Evolutionary conservation across 495 filamentous ascomycete species (phyloP).

Genomic region (Saxophila tyrrhenica): DNA sequence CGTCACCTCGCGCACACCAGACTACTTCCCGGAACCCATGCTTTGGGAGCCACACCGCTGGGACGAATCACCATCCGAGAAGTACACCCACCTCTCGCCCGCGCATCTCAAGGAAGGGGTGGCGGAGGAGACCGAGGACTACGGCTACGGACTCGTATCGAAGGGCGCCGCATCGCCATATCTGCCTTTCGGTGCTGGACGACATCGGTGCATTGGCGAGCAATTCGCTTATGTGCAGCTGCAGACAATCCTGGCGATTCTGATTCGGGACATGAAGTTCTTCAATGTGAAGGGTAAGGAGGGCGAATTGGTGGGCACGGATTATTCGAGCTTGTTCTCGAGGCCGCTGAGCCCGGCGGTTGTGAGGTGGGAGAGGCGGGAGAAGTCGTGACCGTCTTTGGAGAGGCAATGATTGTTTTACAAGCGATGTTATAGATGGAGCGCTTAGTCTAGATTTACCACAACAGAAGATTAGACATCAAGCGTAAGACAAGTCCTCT

Average conservation of each 20-base stretch:
- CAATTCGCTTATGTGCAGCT: slow-evolving; percentile 94
- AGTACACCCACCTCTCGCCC: slow-evolving; percentile 11
- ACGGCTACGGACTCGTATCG: slow-evolving; percentile 84
- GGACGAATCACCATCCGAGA: slow-evolving; percentile 43
- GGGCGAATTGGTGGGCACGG: slow-evolving; percentile 56
- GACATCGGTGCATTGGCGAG: slow-evolving; percentile 93
- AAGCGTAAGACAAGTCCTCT: too few relatives aligned
- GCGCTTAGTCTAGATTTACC: too few relatives aligned
- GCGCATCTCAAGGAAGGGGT: slow-evolving; percentile 33
- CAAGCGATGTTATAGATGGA: too few relatives aligned
- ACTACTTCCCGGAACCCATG: slow-evolving; percentile 71
- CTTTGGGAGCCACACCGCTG: slow-evolving; percentile 84
- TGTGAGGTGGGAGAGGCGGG: slow-evolving; percentile 23
- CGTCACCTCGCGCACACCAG: slow-evolving; percentile 53
- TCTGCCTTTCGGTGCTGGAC: slow-evolving; percentile 85
- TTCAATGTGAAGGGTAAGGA: slow-evolving; percentile 51
- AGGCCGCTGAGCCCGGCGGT: slow-evolving; percentile 21
- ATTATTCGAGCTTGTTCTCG: slow-evolving; percentile 47
- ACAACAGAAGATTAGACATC: too few relatives aligned
- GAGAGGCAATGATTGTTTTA: too few relatives aligned
- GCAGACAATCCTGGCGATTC: slow-evolving; percentile 66
- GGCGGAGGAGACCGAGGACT: slow-evolving; percentile 66
- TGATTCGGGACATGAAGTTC: slow-evolving; percentile 67
- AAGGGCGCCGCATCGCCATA: slow-evolving; percentile 83
- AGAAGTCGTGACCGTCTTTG: slow-evolving; percentile 6